Evolutionary conservation across 176 grass and related monocot species (phyloP).

Genomic region (Pharus latifolius): DNA sequence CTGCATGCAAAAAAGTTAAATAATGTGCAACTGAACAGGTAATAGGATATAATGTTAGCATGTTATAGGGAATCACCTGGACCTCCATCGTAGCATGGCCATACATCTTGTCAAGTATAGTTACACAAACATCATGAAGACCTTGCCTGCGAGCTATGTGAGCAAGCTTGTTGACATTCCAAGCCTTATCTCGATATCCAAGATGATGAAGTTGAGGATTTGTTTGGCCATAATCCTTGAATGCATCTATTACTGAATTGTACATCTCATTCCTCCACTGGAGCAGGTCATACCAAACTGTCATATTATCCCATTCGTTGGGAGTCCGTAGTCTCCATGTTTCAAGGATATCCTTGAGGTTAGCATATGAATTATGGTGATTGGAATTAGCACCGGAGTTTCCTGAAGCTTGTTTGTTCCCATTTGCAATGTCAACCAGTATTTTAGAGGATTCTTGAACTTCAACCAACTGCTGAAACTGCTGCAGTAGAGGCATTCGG

Average conservation of each 20-base stretch:
- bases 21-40: not conserved
- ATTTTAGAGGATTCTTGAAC: slow-evolving; percentile 95
- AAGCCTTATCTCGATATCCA: slow-evolving; percentile 93
- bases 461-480: slow-evolving; percentile 97
- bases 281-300: slow-evolving; percentile 96
- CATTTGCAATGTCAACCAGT: slow-evolving; percentile 90
- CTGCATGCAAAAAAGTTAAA: slow-evolving; percentile 27
- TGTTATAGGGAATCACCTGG: slow-evolving; percentile 51
- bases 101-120: slow-evolving; percentile 98
- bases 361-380: slow-evolving; percentile 64
- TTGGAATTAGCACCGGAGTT: slow-evolving; percentile 69
- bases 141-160: slow-evolving; percentile 94
- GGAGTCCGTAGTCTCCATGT: slow-evolving; percentile 95
- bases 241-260: slow-evolving; percentile 96
- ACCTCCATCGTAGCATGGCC: slow-evolving; percentile 99
- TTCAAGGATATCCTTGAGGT: slow-evolving; percentile 98
- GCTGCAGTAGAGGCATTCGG: slow-evolving; percentile 79
- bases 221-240: slow-evolving; percentile 84
- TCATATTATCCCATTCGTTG: slow-evolving; percentile 94
- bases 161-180: slow-evolving; percentile 99
- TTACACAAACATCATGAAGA: slow-evolving; percentile 94
- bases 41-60: not conserved
- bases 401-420: slow-evolving; percentile 82
- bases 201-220: slow-evolving; percentile 99
- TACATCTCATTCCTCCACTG: slow-evolving; percentile 99